Evolutionary conservation across 768 basidiomycete genomes (phyloP), one percentile per base, ranked within the genome.

Genomic region (Fibroporia radiculosa): DNA sequence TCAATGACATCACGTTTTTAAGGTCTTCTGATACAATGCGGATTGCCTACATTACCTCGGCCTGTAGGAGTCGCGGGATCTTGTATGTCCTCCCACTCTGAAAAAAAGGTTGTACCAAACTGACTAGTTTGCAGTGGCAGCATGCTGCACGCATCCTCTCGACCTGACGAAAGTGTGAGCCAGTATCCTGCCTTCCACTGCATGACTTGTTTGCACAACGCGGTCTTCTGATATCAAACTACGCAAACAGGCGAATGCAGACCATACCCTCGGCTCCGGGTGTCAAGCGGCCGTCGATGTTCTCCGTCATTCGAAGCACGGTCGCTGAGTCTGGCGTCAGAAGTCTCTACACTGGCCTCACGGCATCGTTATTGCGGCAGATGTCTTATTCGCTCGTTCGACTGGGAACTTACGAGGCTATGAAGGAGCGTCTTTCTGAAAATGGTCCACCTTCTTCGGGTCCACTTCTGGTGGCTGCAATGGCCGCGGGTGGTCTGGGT

Each of bases 361-460:
- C 82, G 4, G 90, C 90, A 4, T 88, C 90, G 2, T 62, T 91
- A 19, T 70, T 92, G 62, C 76, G 91, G 41, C 91, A 93, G 65
- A 91, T 93, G 89, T 82, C 88, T 8, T 93, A 93, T 57, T 88
- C 88, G 0, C 77, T 93, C 36, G 86, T 90, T 42, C 80, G 91
- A 25, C 66, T 93, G 24, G 90, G 90, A 19, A 76, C 71, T 18
- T 92, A 93, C 57, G 91, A 93, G 56, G 77, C 79, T 41, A 71
- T 86, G 59, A 90, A 90, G 56, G 63, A 66, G 16, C 65, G 65
- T 12, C 58, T 88, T 38, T 72, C 77, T 11, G 59, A 61, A 49
- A 62, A 71, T 25, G 72, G 77, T 3, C 69, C 66, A 10, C 70
- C 79, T n/a, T 77, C 77, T 6, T 64, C 76, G 0, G 54, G 65